Conservation (phyloP, 805 yeast species). For the Yarrowia keelungensis region DNA sequence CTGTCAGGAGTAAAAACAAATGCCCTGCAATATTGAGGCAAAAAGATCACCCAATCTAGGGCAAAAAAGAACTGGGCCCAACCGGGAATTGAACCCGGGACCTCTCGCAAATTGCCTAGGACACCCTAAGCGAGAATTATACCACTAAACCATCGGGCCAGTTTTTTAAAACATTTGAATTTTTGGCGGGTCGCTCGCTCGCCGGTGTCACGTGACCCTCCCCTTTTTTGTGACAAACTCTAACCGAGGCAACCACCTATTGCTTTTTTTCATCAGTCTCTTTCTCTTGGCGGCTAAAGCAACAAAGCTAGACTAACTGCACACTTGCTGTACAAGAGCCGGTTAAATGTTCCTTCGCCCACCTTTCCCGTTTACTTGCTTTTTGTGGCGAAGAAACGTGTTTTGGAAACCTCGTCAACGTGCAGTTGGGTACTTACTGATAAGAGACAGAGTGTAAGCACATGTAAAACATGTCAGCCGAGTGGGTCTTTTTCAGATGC, state of each 20-base stretch:
- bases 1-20: not conserved
- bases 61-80: slow-evolving; percentile 30
- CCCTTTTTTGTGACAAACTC: not conserved
- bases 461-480: not conserved
- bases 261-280: not conserved
- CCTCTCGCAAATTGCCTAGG: slow-evolving; percentile 38
- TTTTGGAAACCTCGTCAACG: not conserved
- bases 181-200: not conserved
- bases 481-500: not conserved
- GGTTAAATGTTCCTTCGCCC: slow-evolving; percentile 17
- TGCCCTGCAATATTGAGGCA: rapidly evolving
- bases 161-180: not conserved
- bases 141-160: slow-evolving; percentile 39
- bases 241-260: slow-evolving; percentile 2
- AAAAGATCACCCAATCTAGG: no score
- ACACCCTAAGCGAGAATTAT: slow-evolving; percentile 38
- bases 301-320: not conserved
- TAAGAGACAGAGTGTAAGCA: not conserved
- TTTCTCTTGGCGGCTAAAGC: not conserved
- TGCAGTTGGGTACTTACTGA: not conserved
- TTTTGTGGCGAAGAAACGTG: not conserved
- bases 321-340: not conserved
- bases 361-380: not conserved
- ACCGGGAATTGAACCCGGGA: slow-evolving; percentile 39
- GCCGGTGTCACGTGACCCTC: slow-evolving; percentile 1